Evolutionary conservation across 306 rosid species (phyloP).

Genomic region (Prunus dulcis): DNA sequence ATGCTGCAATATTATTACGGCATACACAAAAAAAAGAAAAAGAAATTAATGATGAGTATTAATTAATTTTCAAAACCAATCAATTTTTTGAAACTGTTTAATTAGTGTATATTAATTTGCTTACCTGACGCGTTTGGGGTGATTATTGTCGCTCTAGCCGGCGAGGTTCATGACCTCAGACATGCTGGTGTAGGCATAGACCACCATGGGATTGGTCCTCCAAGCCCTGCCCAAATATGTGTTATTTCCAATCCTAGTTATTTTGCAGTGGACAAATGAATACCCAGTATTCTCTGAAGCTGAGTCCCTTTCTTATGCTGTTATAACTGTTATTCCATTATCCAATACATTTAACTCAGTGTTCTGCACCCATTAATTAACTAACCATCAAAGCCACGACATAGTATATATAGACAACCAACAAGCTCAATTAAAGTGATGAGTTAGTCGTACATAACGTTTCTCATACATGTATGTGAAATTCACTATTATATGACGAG

Average conservation of each 20-base stretch:
- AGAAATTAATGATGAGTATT: too few species aligned
- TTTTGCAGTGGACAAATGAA: conserved; percentile 51
- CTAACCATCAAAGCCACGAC: not conserved
- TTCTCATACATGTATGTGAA: not conserved
- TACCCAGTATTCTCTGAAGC: conserved; percentile 19
- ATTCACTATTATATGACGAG: not conserved
- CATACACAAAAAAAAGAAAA: too few species aligned
- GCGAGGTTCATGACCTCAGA: conserved; percentile 1
- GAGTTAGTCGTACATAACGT: not conserved
- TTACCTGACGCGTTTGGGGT: conserved; percentile 21
- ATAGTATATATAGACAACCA: not conserved
- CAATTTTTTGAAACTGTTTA: not conserved
- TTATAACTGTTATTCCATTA: conserved; percentile 28
- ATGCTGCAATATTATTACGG: too few species aligned
- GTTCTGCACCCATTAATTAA: conserved; percentile 28
- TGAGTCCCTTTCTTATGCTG: conserved; percentile 46
- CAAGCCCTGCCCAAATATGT: conserved; percentile 58
- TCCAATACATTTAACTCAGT: conserved; percentile 25
- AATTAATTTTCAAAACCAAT: too few species aligned
- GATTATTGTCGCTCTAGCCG: conserved; percentile 41
- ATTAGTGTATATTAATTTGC: not conserved
- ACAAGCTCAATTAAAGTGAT: not conserved
- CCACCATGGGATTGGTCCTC: conserved; percentile 34
- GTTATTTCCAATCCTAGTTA: conserved; percentile 34
- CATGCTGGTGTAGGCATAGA: conserved; percentile 43